These are phyloP conservation scores for Colletotrichum higginsianum DNA, from an alignment of 2,329 filamentous ascomycete species.

Conservation along the genomic window DNA sequence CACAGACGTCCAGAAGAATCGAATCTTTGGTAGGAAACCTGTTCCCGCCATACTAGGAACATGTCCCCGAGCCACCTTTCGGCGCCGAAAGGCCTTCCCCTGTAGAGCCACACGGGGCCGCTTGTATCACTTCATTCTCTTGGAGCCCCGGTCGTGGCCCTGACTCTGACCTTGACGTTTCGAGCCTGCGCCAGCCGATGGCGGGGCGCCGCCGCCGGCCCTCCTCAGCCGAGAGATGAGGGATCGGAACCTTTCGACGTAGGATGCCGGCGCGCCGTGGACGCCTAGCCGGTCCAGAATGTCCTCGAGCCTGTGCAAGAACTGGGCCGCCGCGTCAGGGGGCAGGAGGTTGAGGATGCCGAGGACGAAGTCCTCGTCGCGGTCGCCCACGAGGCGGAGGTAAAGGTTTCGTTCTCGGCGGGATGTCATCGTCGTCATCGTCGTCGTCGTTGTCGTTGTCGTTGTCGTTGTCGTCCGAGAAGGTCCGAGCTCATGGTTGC, in stretches of 20 bases:
- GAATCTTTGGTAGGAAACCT: background rate
- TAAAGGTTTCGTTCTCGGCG: conserved; percentile 62
- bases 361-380: conserved; percentile 61
- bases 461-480: conserved; percentile 38
- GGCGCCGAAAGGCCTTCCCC: background rate
- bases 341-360: conserved; percentile 58
- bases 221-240: conserved; percentile 51
- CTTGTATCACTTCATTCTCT: conserved; percentile 53
- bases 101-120: background rate
- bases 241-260: conserved; percentile 53
- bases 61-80: background rate
- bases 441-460: conserved; percentile 44
- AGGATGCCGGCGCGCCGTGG: conserved; percentile 53
- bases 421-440: conserved; percentile 15
- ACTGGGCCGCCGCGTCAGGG: conserved; percentile 61
- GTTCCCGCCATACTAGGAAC: background rate
- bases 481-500: conserved; percentile 55
- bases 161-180: conserved; percentile 52
- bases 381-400: conserved; percentile 61
- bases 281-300: conserved; percentile 52
- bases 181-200: conserved; percentile 45
- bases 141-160: conserved; percentile 47
- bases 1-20: conserved; percentile 16
- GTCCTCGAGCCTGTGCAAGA: conserved; percentile 56
- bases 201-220: conserved; percentile 39